Evolutionary conservation across 768 basidiomycete genomes (phyloP), one percentile per base, ranked within the genome.

Genomic region (Suillus bovinus): DNA sequence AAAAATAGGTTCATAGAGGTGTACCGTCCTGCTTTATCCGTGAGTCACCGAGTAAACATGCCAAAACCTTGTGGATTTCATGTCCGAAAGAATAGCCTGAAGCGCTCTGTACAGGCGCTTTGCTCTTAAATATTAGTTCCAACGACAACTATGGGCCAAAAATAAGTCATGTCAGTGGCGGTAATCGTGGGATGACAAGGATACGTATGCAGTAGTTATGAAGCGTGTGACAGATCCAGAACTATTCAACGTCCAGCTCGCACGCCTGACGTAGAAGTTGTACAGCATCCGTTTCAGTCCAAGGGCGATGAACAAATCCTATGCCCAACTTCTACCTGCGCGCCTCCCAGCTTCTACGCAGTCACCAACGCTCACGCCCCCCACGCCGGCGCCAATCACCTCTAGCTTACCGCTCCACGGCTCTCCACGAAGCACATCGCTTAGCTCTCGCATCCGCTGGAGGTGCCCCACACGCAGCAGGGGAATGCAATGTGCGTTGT

Each of bases 281-380:
- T 56, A 38, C 54, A 55, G 54, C 22, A 55, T 29, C 27, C 10
- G 27, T 29, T 50, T 24, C 22, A 38, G 34, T 55, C 16, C 54
- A 39, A 38, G 54, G 34, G 54, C 17, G 17, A 27, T 27, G 54
- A 61, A 49, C 27, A 54, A 52, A 34, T 29, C 20, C 54, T 75
- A 74, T 58, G 59, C 55, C 83, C 84, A 85, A 33, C 60, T 64
- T 41, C 59, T 70, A 46, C 84, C 86, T 58, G 77, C 88, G 24
- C 73, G 78, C 71, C 87, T 84, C 16, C 90, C 94, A 5, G 86
- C 85, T 67, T 87, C 85, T 13, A 95, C 81, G 72, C 94, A 96
- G 69, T 96, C 94, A 9, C 87, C 88, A 1, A 96, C 83, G 67
- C 94, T 94, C 3, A 94, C 91, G 3, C 94, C 94, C 0, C 86